Conservation (phyloP, 257 asterid genomes). For the Orobanche coerulescens region DNA sequence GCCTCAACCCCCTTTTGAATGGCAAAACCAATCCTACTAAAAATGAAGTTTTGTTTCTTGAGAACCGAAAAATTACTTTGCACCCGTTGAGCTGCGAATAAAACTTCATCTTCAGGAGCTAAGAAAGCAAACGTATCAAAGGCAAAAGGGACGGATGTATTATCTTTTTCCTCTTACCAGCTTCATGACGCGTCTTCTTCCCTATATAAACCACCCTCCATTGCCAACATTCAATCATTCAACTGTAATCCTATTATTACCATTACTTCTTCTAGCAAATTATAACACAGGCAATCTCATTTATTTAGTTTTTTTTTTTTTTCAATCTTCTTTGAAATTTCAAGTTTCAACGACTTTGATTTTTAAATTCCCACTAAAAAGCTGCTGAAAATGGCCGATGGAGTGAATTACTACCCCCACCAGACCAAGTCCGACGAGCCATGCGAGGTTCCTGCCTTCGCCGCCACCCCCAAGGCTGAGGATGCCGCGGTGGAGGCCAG, state of each 20-base stretch:
- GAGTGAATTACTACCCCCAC: conserved; percentile 23
- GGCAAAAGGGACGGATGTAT: too few species aligned
- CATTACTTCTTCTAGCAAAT: background rate
- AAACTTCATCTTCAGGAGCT: too few species aligned
- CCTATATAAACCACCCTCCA: conserved; percentile 35
- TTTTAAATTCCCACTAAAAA: background rate
- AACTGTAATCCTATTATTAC: background rate
- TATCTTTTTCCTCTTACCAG: too few species aligned
- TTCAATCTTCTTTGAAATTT: background rate
- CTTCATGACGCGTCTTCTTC: conserved; percentile 42
- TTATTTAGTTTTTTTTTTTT: background rate
- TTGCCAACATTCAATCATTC: background rate
- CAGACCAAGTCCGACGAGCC: conserved; percentile 27
- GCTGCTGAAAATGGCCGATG: conserved; percentile 43
- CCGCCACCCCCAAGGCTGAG: conserved; percentile 24
- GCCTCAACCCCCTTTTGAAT: too few species aligned
- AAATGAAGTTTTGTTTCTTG: too few species aligned
- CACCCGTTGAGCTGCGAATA: too few species aligned
- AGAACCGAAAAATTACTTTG: too few species aligned
- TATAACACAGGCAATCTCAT: background rate
- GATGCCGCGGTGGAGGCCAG: conserved; percentile 29
- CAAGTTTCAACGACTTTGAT: background rate
- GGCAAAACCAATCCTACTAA: too few species aligned
- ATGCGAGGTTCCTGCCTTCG: conserved; percentile 13
- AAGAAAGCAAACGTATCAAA: too few species aligned